phyloP scores from a whole-genome alignment of 257 asterid species.

The Agastache rugosa region DNA sequence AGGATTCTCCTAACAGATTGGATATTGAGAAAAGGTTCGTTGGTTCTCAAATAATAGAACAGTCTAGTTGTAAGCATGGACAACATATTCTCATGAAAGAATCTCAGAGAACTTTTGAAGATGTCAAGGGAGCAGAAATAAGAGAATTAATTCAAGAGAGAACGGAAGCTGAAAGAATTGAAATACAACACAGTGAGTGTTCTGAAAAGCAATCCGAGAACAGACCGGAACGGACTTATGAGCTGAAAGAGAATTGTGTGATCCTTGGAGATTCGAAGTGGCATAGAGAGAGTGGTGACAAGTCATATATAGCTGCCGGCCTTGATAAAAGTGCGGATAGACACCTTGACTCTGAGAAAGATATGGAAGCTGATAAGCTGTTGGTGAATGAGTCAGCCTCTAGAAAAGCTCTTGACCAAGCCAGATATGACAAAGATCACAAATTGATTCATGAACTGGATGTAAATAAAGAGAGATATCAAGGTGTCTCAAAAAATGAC shows the following conservation, averaged over 20 bases:
- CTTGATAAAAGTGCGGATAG: constrained; percentile 39
- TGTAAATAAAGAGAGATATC: constrained; percentile 40
- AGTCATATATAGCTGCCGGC: constrained; percentile 37
- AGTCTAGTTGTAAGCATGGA: constrained; percentile 38
- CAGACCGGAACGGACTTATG: constrained; percentile 37
- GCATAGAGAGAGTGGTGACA: constrained; percentile 38
- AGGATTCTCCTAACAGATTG: constrained; percentile 35
- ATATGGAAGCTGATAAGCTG: constrained; percentile 38
- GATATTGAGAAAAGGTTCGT: constrained; percentile 36
- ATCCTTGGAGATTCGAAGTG: constrained; percentile 30
- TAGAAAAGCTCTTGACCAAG: constrained; percentile 29
- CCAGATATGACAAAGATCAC: constrained; percentile 34
- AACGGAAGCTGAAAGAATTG: constrained; percentile 44
- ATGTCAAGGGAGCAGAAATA: constrained; percentile 41
- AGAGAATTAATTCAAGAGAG: constrained; percentile 38
- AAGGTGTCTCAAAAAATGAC: constrained; percentile 33
- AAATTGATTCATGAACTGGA: constrained; percentile 38
- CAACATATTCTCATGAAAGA: constrained; percentile 41
- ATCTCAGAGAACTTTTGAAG: constrained; percentile 42
- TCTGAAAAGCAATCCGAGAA: constrained; percentile 37
- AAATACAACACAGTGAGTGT: constrained; percentile 42
- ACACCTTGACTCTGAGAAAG: constrained; percentile 35
- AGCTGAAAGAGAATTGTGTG: constrained; percentile 36
- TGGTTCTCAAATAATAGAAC: constrained; percentile 42
- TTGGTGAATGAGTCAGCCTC: constrained; percentile 41